Evolutionary conservation across 2,329 filamentous ascomycete genomes (phyloP).

Genomic region (Cladorrhinum sp.): DNA sequence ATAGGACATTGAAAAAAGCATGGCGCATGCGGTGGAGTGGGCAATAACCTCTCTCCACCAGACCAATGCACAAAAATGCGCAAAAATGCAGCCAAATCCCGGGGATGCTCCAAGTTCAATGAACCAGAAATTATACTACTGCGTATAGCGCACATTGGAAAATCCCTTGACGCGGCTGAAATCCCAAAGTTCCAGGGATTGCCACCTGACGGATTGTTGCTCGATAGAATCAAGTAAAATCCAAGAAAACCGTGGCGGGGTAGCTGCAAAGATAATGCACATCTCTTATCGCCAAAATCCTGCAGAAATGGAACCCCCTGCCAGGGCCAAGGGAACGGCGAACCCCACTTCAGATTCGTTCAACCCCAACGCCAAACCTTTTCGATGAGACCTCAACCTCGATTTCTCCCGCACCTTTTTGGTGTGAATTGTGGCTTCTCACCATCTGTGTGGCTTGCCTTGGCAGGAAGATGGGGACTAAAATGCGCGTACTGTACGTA

Average conservation of each 20-base stretch:
- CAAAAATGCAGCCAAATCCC: neutral
- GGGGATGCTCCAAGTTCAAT: neutral
- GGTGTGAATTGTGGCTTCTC: neutral
- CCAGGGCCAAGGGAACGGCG: neutral
- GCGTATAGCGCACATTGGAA: too few species aligned
- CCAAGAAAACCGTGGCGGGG: neutral
- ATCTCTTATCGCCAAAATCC: neutral
- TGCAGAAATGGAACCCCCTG: neutral
- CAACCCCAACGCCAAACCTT: too few species aligned
- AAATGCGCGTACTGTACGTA: too few species aligned
- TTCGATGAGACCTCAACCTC: too few species aligned
- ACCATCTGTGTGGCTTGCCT: too few species aligned
- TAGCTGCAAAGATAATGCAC: neutral
- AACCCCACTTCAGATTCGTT: too few species aligned
- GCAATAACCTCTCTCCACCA: neutral
- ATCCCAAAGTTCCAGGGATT: neutral
- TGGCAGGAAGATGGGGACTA: too few species aligned
- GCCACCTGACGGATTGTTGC: neutral
- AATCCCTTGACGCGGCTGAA: neutral
- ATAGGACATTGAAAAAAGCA: neutral
- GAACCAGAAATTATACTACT: neutral
- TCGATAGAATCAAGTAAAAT: neutral
- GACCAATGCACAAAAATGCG: neutral
- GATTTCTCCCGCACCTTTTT: neutral
- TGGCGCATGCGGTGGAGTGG: neutral